Evolutionary conservation across 257 asterid species (phyloP).

Genomic region (Solanum sitiens): DNA sequence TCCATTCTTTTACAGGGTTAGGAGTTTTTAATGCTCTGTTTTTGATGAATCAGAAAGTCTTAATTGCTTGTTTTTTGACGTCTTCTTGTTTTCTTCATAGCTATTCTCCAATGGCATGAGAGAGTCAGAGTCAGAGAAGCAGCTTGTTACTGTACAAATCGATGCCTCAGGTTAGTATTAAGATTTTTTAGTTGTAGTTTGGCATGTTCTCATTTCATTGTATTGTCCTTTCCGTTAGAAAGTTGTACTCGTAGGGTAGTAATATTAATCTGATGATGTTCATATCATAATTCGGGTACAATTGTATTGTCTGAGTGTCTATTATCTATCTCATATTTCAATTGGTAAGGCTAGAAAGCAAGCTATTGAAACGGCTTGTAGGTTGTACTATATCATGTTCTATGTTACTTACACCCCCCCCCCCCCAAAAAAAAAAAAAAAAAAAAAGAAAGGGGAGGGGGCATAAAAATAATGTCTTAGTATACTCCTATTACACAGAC

Average conservation of each 20-base stretch:
- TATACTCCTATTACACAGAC: background rate
- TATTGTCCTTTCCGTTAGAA: background rate
- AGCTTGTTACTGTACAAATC: constrained; percentile 48
- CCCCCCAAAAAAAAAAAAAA: background rate
- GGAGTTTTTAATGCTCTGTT: background rate
- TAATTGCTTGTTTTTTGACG: background rate
- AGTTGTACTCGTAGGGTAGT: background rate
- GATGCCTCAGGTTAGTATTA: constrained; percentile 64
- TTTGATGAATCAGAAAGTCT: background rate
- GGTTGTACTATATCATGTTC: background rate
- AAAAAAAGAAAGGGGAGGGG: background rate
- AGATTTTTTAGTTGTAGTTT: background rate
- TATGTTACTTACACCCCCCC: background rate
- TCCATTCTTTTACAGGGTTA: constrained; percentile 70
- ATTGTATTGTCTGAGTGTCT: background rate
- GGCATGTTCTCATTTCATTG: background rate
- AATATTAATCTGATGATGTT: background rate
- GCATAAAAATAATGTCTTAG: background rate
- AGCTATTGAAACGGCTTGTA: background rate
- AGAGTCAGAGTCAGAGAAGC: constrained; percentile 67
- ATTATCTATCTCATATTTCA: background rate
- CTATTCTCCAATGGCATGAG: constrained; percentile 69
- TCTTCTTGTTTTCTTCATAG: constrained; percentile 16
- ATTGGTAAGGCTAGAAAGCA: background rate
- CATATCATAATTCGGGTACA: background rate